Percentiles rank a stretch among this genome's conserved stretches.
Evolutionary conservation across 2,329 filamentous ascomycete species (phyloP).

Genomic region (Fusarium sp.): DNA sequence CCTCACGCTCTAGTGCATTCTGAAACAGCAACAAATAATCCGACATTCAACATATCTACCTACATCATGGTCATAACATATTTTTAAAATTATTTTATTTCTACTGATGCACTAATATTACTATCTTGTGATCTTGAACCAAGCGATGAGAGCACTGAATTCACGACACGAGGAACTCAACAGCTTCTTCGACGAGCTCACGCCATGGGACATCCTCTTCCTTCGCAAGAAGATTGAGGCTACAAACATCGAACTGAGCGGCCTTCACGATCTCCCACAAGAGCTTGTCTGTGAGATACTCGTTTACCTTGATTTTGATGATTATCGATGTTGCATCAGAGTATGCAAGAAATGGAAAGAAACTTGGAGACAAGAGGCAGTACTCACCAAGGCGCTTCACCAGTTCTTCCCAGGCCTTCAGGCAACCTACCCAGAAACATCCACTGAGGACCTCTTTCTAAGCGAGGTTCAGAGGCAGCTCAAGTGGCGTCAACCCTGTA

Average conservation of each 20-base stretch:
- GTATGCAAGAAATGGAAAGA: constrained; percentile 46
- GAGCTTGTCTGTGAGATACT: constrained; percentile 45
- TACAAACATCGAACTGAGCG: constrained; percentile 31
- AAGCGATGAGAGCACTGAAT: neutral
- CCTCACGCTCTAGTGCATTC: neutral
- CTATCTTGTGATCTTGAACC: neutral
- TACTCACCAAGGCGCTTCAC: constrained; percentile 36
- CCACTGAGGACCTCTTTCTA: constrained; percentile 22
- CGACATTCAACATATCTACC: too few relatives aligned
- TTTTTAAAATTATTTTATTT: neutral
- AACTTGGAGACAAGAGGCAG: constrained; percentile 40
- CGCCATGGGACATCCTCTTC: constrained; percentile 45
- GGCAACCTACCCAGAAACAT: constrained; percentile 21
- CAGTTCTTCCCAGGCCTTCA: constrained; percentile 46
- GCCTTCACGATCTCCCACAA: constrained; percentile 44
- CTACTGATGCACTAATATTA: neutral
- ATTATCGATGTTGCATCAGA: constrained; percentile 41
- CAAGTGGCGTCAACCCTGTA: constrained; percentile 21
- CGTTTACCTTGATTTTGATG: constrained; percentile 38
- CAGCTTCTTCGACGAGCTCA: constrained; percentile 40
- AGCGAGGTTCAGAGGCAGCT: constrained; percentile 18
- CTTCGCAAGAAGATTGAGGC: constrained; percentile 37
- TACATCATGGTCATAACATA: neutral
- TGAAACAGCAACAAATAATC: neutral
- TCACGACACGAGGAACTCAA: constrained; percentile 36